These are phyloP conservation scores for Sugiyamaella japonica DNA, from an alignment of 1,139 yeast species.

Conservation along the genomic window DNA sequence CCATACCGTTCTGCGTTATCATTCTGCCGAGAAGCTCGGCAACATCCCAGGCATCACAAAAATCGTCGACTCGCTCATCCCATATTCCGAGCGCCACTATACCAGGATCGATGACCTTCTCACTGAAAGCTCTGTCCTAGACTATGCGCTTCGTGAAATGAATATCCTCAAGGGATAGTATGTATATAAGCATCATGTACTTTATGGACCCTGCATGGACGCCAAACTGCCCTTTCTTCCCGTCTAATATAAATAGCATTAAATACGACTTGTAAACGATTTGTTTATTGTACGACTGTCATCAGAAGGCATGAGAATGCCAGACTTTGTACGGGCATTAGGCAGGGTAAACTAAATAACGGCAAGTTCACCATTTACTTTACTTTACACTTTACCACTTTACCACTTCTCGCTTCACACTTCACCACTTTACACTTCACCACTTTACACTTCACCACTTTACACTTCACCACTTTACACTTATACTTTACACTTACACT, in stretches of 20 bases:
- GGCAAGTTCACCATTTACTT: too few relatives aligned
- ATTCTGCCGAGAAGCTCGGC: slow-evolving; percentile 55
- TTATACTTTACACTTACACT: too few relatives aligned
- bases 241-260: too few relatives aligned
- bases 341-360: neutral
- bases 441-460: too few relatives aligned
- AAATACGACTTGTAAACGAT: too few relatives aligned
- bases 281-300: too few relatives aligned
- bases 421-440: too few relatives aligned
- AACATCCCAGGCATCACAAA: slow-evolving; percentile 68
- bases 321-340: neutral
- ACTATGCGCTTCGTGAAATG: slow-evolving; percentile 75
- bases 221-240: too few relatives aligned
- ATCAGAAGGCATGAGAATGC: too few relatives aligned
- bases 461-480: too few relatives aligned
- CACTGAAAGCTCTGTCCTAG: slow-evolving; percentile 82
- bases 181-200: neutral
- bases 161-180: slow-evolving; percentile 9
- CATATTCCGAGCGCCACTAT: slow-evolving; percentile 86
- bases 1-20: slow-evolving; percentile 56
- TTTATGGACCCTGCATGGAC: neutral
- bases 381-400: too few relatives aligned
- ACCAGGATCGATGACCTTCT: slow-evolving; percentile 71
- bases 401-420: too few relatives aligned
- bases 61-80: slow-evolving; percentile 70